Evolutionary conservation across 768 basidiomycete genomes (phyloP).

Genomic region (Boletellus ananiceps): DNA sequence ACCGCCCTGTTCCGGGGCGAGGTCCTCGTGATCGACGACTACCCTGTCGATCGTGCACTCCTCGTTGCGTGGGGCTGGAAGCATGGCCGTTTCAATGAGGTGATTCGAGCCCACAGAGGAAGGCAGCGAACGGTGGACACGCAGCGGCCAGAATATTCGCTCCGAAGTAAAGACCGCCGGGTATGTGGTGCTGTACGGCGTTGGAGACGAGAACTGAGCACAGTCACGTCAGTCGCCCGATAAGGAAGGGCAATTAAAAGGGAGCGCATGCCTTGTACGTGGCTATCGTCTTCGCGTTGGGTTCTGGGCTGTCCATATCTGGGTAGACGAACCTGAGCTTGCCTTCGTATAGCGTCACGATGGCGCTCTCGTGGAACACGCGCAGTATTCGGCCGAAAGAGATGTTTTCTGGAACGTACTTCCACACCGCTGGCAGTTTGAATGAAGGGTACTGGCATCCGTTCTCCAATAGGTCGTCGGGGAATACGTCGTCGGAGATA

Average conservation of each 20-base stretch:
- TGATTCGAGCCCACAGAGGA: slow-evolving; percentile 9
- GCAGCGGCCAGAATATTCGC: slow-evolving; percentile 28
- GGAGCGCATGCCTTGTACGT: slow-evolving; percentile 18
- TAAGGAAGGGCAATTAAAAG: too few species aligned
- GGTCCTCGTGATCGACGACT: slow-evolving; percentile 23
- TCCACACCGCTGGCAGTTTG: slow-evolving; percentile 18
- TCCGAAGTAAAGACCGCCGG: slow-evolving; percentile 25
- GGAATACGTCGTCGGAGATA: slow-evolving; percentile 19
- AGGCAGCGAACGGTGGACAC: slow-evolving; percentile 9
- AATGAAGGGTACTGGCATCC: slow-evolving; percentile 4
- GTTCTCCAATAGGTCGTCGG: too few species aligned
- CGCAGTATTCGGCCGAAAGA: slow-evolving; percentile 28
- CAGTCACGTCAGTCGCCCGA: background rate
- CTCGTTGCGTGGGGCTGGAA: slow-evolving; percentile 14
- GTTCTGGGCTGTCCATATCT: slow-evolving; percentile 16
- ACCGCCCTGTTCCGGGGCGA: slow-evolving; percentile 2
- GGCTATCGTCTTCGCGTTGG: slow-evolving; percentile 13
- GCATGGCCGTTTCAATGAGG: slow-evolving; percentile 20
- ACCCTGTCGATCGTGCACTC: slow-evolving; percentile 18
- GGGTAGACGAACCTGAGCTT: slow-evolving; percentile 25
- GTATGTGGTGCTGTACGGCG: slow-evolving; percentile 13
- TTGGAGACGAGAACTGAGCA: slow-evolving; percentile 18
- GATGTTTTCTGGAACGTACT: slow-evolving; percentile 15
- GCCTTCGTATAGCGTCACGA: slow-evolving; percentile 26
- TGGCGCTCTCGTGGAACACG: slow-evolving; percentile 23